Conservation (phyloP, 192 early-diverging fungal genomes). For the Coemansia sp. region DNA sequence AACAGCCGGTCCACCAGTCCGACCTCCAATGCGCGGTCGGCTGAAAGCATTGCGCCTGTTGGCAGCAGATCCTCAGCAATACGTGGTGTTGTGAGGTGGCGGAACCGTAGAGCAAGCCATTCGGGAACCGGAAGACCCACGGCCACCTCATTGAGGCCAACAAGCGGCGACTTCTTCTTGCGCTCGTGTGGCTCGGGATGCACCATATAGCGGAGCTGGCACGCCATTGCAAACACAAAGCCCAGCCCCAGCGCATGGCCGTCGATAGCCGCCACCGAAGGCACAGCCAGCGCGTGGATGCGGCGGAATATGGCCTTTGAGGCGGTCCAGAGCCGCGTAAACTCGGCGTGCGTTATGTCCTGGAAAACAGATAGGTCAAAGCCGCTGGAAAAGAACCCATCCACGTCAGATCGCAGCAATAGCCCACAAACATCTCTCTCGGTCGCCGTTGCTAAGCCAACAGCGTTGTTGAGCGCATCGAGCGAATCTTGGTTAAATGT, state of each 20-base stretch:
- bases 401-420: constrained; percentile 25
- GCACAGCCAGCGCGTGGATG: constrained; percentile 33
- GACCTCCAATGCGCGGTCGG: background rate
- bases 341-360: constrained; percentile 16
- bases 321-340: constrained; percentile 23
- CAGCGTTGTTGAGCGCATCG: constrained; percentile 18
- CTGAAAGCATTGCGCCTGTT: constrained; percentile 19
- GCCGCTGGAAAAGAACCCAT: constrained; percentile 39
- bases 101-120: constrained; percentile 42
- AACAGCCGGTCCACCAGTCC: constrained; percentile 30
- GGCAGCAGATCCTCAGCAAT: constrained; percentile 34
- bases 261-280: constrained; percentile 39
- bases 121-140: constrained; percentile 43
- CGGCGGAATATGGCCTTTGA: constrained; percentile 31
- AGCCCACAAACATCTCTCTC: constrained; percentile 25
- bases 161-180: constrained; percentile 1
- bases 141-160: constrained; percentile 46
- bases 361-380: constrained; percentile 30
- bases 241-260: constrained; percentile 42
- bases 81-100: constrained; percentile 24
- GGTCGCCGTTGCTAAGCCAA: constrained; percentile 21
- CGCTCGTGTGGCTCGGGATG: background rate
- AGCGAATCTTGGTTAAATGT: constrained; percentile 26
- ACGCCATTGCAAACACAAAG: constrained; percentile 42
- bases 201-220: constrained; percentile 39